Percentiles rank a stretch among this genome's conserved stretches.
These are phyloP conservation scores for Echinosophora koreensis DNA, from an alignment of 306 rosid genomes.

Conservation along the genomic window DNA sequence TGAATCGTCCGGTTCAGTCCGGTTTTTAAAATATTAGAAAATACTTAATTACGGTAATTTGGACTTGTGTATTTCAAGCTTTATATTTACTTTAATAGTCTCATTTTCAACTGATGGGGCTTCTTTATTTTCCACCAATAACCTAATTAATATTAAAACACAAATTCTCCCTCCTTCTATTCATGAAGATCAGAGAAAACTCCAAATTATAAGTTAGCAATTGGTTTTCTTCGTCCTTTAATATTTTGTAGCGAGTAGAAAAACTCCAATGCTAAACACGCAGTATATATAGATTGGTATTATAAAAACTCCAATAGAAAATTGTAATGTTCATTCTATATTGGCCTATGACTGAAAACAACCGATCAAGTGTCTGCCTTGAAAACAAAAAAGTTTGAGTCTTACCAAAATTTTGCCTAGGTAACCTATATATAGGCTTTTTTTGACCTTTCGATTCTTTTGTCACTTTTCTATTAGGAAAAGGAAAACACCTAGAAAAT, in stretches of 20 bases:
- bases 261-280: neutral
- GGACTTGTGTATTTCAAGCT: no score
- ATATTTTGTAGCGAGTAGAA: neutral
- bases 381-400: constrained; percentile 29
- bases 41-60: no score
- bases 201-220: neutral
- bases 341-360: constrained; percentile 10
- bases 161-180: neutral
- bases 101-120: no score
- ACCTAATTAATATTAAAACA: no score
- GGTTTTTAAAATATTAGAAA: no score
- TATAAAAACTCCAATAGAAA: neutral
- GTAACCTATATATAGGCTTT: no score
- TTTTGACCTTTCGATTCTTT: neutral
- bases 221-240: neutral
- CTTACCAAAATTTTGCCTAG: constrained; percentile 40
- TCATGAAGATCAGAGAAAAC: neutral
- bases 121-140: no score
- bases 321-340: neutral
- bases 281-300: constrained; percentile 2
- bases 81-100: no score
- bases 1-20: no score
- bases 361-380: constrained; percentile 24
- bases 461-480: constrained; percentile 9
- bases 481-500: neutral